Evolutionary conservation across 768 basidiomycete species (phyloP).

Genomic region (Leucosporidium creatinivorum): DNA sequence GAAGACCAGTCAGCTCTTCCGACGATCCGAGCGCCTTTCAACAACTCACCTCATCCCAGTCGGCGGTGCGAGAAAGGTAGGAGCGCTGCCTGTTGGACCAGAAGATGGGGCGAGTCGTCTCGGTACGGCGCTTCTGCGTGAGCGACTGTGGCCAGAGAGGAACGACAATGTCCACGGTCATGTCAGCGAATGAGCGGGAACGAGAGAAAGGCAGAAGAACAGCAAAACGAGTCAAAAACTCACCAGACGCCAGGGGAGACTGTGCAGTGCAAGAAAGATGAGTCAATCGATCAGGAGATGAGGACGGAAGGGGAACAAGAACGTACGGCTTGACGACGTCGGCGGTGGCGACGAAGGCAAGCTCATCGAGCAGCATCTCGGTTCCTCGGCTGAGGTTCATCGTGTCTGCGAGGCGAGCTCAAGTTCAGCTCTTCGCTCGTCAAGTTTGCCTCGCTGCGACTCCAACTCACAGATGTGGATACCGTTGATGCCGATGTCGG

Average conservation of each 20-base stretch:
- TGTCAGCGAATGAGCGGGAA: conserved; percentile 19
- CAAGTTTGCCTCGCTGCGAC: neutral
- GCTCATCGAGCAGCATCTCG: conserved; percentile 86
- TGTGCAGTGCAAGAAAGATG: neutral
- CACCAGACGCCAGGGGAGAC: conserved; percentile 90
- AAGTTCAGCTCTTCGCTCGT: neutral
- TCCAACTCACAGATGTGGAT: conserved; percentile 75
- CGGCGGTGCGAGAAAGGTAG: conserved; percentile 89
- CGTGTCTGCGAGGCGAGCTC: conserved; percentile 53
- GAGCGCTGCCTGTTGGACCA: conserved; percentile 97
- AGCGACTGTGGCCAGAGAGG: conserved; percentile 56
- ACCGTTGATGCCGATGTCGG: conserved; percentile 73
- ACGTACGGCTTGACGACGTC: conserved; percentile 75
- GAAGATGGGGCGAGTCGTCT: conserved; percentile 94
- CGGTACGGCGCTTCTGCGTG: conserved; percentile 80
- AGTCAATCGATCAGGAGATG: neutral
- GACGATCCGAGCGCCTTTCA: neutral
- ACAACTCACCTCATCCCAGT: conserved; percentile 62
- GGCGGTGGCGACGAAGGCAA: conserved; percentile 75
- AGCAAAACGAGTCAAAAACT: conserved; percentile 21
- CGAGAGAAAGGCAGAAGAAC: neutral
- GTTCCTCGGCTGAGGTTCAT: conserved; percentile 96
- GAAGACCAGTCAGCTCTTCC: neutral
- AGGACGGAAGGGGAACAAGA: neutral
- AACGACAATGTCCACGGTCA: no score